Evolutionary conservation across 2,329 filamentous ascomycete species (phyloP).

Genomic region (Karstenula rhodostoma): DNA sequence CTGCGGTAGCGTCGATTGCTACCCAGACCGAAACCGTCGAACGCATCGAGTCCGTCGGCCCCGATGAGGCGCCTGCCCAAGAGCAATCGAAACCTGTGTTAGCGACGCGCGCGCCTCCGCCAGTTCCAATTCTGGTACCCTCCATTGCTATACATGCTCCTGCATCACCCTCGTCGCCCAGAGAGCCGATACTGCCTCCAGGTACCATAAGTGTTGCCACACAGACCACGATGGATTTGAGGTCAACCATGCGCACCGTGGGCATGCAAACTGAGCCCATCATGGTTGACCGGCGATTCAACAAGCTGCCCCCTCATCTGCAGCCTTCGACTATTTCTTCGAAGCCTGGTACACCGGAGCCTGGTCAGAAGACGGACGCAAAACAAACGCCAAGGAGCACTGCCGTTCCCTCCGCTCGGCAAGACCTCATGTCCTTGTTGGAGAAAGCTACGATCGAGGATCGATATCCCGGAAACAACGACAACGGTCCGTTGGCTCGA

Average conservation of each 20-base stretch:
- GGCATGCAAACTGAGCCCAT: slow-evolving; percentile 92
- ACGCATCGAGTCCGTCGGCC: slow-evolving; percentile 44
- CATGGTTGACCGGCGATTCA: slow-evolving; percentile 78
- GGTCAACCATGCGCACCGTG: slow-evolving; percentile 59
- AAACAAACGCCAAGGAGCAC: slow-evolving; percentile 27
- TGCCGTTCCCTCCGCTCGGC: slow-evolving; percentile 32
- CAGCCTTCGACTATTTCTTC: slow-evolving; percentile 78
- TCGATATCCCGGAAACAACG: slow-evolving; percentile 80
- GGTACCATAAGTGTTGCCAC: slow-evolving; percentile 82
- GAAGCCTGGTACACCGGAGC: slow-evolving; percentile 54
- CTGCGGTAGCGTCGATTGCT: slow-evolving; percentile 62
- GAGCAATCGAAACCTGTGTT: slow-evolving; percentile 30
- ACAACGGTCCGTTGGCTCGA: slow-evolving; percentile 74
- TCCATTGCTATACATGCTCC: slow-evolving; percentile 93
- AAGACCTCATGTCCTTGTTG: slow-evolving; percentile 40
- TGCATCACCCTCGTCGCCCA: slow-evolving; percentile 78
- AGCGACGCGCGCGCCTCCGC: slow-evolving; percentile 41
- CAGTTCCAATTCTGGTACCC: slow-evolving; percentile 67
- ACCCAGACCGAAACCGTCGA: slow-evolving; percentile 65
- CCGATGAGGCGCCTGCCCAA: slow-evolving; percentile 22
- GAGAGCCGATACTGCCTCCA: slow-evolving; percentile 79
- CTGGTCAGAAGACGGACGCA: slow-evolving; percentile 29
- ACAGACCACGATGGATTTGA: slow-evolving; percentile 71
- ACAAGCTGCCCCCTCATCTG: slow-evolving; percentile 78
- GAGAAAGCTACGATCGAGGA: slow-evolving; percentile 59